Conservation (phyloP, 2,329 filamentous ascomycete genomes). For the Nemania bipapillata region DNA sequence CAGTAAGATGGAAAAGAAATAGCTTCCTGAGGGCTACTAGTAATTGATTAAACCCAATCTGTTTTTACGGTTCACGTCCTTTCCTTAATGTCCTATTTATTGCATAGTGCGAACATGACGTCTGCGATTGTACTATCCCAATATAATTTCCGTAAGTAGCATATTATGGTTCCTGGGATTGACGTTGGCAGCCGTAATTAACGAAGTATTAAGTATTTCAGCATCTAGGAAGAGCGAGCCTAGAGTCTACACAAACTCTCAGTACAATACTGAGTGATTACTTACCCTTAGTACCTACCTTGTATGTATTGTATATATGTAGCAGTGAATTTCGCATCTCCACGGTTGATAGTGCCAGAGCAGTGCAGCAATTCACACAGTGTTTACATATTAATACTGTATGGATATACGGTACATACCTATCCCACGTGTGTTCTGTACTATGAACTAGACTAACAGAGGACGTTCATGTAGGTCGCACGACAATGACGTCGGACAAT, state of each 20-base stretch:
- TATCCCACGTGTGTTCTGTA: too few relatives aligned
- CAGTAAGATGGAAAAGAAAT: not conserved
- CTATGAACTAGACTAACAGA: too few relatives aligned
- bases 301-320: too few relatives aligned
- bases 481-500: constrained; percentile 35
- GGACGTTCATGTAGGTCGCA: too few relatives aligned
- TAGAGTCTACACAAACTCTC: not conserved
- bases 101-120: not conserved
- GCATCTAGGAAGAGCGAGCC: not conserved
- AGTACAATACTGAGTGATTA: not conserved
- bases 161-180: not conserved
- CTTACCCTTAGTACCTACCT: not conserved
- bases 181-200: not conserved
- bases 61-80: not conserved
- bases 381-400: not conserved
- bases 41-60: not conserved
- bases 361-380: too few relatives aligned
- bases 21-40: not conserved
- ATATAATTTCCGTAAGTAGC: not conserved
- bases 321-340: too few relatives aligned
- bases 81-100: not conserved
- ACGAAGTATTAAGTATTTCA: not conserved
- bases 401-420: not conserved
- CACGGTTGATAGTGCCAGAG: too few relatives aligned
- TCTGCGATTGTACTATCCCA: not conserved